Percentiles rank a stretch among this genome's conserved stretches.
These are phyloP conservation scores for Hanseniaspora pseudoguilliermondii DNA, from an alignment of 805 yeast species.

Conservation along the genomic window DNA sequence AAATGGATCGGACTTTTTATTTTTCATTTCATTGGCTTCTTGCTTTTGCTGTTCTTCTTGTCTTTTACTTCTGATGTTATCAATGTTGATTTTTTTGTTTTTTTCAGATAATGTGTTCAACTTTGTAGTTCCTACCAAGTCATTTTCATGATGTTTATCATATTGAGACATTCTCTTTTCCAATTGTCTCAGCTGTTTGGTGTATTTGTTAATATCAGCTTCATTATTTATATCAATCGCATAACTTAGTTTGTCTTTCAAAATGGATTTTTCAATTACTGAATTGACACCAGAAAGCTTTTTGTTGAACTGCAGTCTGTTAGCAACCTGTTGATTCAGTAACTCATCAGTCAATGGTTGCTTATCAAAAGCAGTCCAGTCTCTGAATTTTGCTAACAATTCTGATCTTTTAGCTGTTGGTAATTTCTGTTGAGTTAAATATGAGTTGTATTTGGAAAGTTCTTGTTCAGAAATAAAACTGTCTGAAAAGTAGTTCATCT, in stretches of 20 bases:
- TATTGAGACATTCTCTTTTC: constrained; percentile 29
- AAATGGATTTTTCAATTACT: constrained; percentile 57
- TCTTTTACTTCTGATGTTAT: constrained; percentile 40
- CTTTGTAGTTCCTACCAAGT: constrained; percentile 32
- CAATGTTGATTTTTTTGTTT: constrained; percentile 70
- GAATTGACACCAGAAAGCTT: constrained; percentile 54
- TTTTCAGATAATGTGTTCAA: constrained; percentile 69
- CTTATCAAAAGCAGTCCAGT: constrained; percentile 48
- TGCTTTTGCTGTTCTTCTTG: constrained; percentile 46
- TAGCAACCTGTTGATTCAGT: constrained; percentile 64
- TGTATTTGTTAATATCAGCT: constrained; percentile 34
- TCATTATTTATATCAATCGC: constrained; percentile 50
- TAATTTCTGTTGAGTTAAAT: constrained; percentile 43
- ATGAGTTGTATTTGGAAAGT: constrained; percentile 52
- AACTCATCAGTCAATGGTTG: constrained; percentile 59
- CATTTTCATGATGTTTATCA: constrained; percentile 30
- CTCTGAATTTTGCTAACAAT: constrained; percentile 50
- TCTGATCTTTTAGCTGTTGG: constrained; percentile 46
- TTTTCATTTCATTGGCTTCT: constrained; percentile 22
- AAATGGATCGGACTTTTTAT: constrained; percentile 63
- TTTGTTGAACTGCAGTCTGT: constrained; percentile 52
- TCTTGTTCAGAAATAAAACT: constrained; percentile 58
- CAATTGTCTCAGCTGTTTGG: constrained; percentile 34
- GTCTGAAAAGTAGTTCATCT: constrained; percentile 71
- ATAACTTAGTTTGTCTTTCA: constrained; percentile 61